These are phyloP conservation scores for Russula vinacea DNA, from an alignment of 768 basidiomycete genomes.

Conservation along the genomic window DNA sequence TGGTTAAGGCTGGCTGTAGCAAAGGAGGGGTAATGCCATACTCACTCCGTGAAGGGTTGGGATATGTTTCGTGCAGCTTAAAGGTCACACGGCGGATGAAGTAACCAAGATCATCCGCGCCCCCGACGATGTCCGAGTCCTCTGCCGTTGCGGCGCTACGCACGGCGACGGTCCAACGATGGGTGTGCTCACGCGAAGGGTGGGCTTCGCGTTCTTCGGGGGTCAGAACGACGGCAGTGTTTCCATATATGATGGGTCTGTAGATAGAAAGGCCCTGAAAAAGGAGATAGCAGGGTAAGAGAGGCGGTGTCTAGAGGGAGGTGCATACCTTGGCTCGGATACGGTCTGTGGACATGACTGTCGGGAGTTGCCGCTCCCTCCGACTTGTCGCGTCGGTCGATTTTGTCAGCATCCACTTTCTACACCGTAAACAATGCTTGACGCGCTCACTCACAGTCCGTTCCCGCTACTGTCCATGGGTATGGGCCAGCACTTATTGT, in stretches of 20 bases:
- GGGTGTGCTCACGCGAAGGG: slow-evolving; percentile 74
- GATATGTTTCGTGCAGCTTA: slow-evolving; percentile 95
- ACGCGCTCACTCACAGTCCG: slow-evolving; percentile 65
- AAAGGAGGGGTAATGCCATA: slow-evolving; percentile 19
- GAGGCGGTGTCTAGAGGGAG: slow-evolving; percentile 13
- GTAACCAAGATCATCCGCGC: slow-evolving; percentile 84
- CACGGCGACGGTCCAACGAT: slow-evolving; percentile 94
- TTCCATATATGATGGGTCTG: slow-evolving; percentile 94
- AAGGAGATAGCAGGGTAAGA: slow-evolving; percentile 10
- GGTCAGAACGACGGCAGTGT: slow-evolving; percentile 78
- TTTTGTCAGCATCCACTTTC: neutral
- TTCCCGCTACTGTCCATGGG: slow-evolving; percentile 7
- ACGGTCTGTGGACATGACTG: slow-evolving; percentile 55
- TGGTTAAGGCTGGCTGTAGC: slow-evolving; percentile 5
- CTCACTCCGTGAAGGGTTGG: slow-evolving; percentile 86
- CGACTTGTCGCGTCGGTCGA: neutral
- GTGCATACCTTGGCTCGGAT: slow-evolving; percentile 70
- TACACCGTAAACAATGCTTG: slow-evolving; percentile 44
- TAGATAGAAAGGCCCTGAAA: slow-evolving; percentile 79
- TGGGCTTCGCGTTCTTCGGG: slow-evolving; percentile 62
- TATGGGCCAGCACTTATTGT: neutral
- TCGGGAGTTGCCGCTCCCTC: slow-evolving; percentile 8
- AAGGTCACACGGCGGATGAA: slow-evolving; percentile 96
- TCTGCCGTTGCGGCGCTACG: slow-evolving; percentile 78
- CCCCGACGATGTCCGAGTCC: slow-evolving; percentile 76